Evolutionary conservation across 1,284 basidiomycete species (phyloP).

Genomic region (Papiliotrema flavescens): DNA sequence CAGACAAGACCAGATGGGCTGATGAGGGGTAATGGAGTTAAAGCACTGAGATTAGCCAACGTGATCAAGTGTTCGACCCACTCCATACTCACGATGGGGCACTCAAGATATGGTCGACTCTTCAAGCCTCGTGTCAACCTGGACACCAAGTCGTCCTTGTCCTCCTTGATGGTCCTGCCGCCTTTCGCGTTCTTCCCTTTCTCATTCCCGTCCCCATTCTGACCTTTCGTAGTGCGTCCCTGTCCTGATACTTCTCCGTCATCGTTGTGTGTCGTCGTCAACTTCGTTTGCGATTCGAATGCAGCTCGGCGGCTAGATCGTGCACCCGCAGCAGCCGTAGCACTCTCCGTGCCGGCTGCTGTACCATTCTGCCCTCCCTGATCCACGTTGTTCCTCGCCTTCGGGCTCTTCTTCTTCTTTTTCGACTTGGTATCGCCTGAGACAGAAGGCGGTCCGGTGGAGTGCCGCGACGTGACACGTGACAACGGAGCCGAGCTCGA

Average conservation of each 20-base stretch:
- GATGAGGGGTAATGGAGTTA: constrained; percentile 41
- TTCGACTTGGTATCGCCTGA: too few species aligned
- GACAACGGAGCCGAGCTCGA: too few species aligned
- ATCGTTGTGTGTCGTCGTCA: constrained; percentile 14
- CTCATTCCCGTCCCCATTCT: constrained; percentile 7
- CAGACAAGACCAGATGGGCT: constrained; percentile 48
- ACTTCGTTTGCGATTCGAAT: constrained; percentile 31
- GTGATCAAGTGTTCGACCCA: not conserved
- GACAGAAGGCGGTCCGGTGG: too few species aligned
- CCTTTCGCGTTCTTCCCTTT: constrained; percentile 5
- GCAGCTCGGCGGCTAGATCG: constrained; percentile 28
- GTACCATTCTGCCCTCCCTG: too few species aligned
- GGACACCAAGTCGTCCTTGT: constrained; percentile 45
- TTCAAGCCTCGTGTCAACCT: constrained; percentile 42
- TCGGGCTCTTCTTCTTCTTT: too few species aligned
- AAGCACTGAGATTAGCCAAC: constrained; percentile 33
- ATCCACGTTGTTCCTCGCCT: too few species aligned
- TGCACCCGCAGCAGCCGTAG: too few species aligned
- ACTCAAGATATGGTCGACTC: constrained; percentile 43
- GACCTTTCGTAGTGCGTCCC: not conserved
- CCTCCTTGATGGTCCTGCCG: constrained; percentile 15
- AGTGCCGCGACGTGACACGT: too few species aligned
- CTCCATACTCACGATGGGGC: constrained; percentile 40
- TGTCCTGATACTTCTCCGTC: not conserved
- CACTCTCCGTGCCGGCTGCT: too few species aligned